These are phyloP conservation scores for Huiozyma naganishii DNA, from an alignment of 805 yeast species.

Conservation along the genomic window DNA sequence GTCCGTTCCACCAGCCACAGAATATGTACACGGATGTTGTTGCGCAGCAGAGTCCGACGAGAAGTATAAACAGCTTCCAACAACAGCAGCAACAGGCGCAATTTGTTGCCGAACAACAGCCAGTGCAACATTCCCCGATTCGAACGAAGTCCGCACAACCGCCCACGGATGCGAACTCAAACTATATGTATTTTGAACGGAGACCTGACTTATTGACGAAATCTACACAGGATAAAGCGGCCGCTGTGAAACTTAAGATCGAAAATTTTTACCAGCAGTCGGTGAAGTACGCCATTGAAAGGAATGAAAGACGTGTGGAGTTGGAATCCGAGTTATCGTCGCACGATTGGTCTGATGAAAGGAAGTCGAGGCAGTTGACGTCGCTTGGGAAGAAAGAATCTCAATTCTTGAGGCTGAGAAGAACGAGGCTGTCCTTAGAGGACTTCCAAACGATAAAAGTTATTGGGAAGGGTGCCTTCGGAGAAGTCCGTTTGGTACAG, in stretches of 20 bases:
- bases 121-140: slow-evolving; percentile 3
- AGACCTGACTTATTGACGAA: slow-evolving; percentile 74
- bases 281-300: slow-evolving; percentile 85
- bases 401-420: slow-evolving; percentile 69
- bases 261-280: slow-evolving; percentile 81
- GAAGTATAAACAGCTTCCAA: slow-evolving; percentile 14
- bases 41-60: slow-evolving; percentile 17
- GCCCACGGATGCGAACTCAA: slow-evolving; percentile 14
- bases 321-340: slow-evolving; percentile 59
- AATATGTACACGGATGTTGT: slow-evolving; percentile 8
- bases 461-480: slow-evolving; percentile 95
- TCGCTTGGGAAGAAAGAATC: slow-evolving; percentile 83
- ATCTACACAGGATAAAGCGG: slow-evolving; percentile 68
- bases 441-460: slow-evolving; percentile 85
- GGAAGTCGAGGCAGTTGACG: slow-evolving; percentile 70
- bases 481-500: slow-evolving; percentile 91
- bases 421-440: slow-evolving; percentile 72
- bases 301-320: slow-evolving; percentile 85
- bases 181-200: slow-evolving; percentile 65
- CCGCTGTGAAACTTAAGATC: slow-evolving; percentile 68
- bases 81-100: slow-evolving; percentile 18
- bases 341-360: slow-evolving; percentile 75
- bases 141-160: not conserved
- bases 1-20: slow-evolving; percentile 22
- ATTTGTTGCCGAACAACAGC: slow-evolving; percentile 9